Conservation (phyloP, 1,139 yeast species). For the Taiozyma sp. region DNA sequence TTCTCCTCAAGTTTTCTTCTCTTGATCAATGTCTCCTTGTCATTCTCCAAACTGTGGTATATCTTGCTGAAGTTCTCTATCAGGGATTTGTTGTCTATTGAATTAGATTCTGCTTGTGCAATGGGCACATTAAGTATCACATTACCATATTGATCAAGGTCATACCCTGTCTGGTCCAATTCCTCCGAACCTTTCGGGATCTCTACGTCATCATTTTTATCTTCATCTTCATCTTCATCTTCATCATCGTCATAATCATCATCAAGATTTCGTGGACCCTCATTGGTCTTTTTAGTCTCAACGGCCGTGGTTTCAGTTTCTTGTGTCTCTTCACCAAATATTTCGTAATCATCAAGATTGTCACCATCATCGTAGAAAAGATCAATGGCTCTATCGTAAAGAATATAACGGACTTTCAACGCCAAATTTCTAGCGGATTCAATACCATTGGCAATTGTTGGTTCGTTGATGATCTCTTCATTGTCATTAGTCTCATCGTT, state of each 20-base stretch:
- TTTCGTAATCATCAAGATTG: slow-evolving; percentile 22
- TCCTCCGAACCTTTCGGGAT: slow-evolving; percentile 30
- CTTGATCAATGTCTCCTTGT: slow-evolving; percentile 71
- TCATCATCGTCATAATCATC: slow-evolving; percentile 30
- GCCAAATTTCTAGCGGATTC: slow-evolving; percentile 52
- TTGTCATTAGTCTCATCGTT: slow-evolving; percentile 12
- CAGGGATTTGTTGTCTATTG: slow-evolving; percentile 26
- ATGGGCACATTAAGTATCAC: slow-evolving; percentile 27
- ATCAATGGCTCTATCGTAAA: slow-evolving; percentile 75
- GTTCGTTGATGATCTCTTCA: slow-evolving; percentile 27
- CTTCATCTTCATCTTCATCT: slow-evolving; percentile 22
- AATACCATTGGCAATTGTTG: slow-evolving; percentile 40
- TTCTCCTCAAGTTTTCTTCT: slow-evolving; percentile 77
- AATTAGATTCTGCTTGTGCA: slow-evolving; percentile 15
- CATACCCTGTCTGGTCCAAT: slow-evolving; percentile 8
- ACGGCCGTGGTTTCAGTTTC: neutral
- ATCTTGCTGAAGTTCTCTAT: slow-evolving; percentile 51
- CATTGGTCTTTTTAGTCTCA: neutral
- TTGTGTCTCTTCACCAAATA: slow-evolving; percentile 23
- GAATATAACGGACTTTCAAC: slow-evolving; percentile 58
- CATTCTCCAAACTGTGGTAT: slow-evolving; percentile 83
- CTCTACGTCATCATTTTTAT: slow-evolving; percentile 10
- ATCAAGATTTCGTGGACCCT: slow-evolving; percentile 22
- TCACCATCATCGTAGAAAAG: slow-evolving; percentile 33
- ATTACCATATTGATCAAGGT: slow-evolving; percentile 20